Evolutionary conservation across 2,329 filamentous ascomycete species (phyloP), one percentile per base, ranked within the genome.

Genomic region (Fusarium drepaniforme): DNA sequence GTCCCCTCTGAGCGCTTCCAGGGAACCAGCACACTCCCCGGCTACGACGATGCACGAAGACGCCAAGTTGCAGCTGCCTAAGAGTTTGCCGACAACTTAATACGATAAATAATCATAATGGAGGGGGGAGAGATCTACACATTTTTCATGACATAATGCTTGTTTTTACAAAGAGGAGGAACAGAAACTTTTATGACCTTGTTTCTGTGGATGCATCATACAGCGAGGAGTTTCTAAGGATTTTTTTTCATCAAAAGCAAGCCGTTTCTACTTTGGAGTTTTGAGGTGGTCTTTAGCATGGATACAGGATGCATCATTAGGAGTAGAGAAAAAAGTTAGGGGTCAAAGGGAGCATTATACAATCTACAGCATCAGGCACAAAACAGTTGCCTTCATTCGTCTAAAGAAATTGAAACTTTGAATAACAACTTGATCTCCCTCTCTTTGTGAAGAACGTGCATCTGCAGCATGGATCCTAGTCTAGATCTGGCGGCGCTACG

Each of bases 1-100:
- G 77, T 82, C 37, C 83, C 84, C 0, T 78, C 82, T 11, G 71
- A 79, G 8, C 75, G 80, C 12, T 81, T 80, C 37, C 82, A 81
- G 66, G 77, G 77, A 28, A 80, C 76, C 61, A 78, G 79, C 58
- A 77, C 83, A 37, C 76, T 89, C 37, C 84, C 85, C 8, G 83
- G 82, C 12, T 85, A 85, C 66, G 77, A 83, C n/a, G 82, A 84
- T 25, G 57, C 81, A 38, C 75, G 74, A 57, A 77, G 77, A 57
- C 80, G 77, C 23, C 73, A 77, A 56, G 78, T 81, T 46, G 71
- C 75, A 51, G 77, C 77, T 53, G 73, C 71, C n/a, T 81, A 68
- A 76, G 33, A 64, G 30, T 60, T 23, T 23, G 18, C 16, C 7
- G 23, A 30, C 28, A 35, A 60, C 57, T 67, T 53, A n/a, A 49